These are phyloP conservation scores for Arabidopsis arenosa DNA, from an alignment of 345 rosid species.

Conservation along the genomic window DNA sequence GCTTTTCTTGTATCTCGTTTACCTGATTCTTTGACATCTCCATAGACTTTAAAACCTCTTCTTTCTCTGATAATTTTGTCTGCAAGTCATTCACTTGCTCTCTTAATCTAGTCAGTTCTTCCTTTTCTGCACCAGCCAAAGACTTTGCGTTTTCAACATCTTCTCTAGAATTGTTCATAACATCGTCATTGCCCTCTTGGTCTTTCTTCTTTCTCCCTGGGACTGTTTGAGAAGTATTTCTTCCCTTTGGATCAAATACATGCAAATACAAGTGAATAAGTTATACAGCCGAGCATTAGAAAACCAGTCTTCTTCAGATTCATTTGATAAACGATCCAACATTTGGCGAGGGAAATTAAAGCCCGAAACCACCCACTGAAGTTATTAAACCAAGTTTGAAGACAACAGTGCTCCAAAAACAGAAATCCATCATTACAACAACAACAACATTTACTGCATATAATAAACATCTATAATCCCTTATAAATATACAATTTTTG, in stretches of 20 bases:
- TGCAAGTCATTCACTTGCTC: constrained; percentile 82
- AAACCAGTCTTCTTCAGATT: neutral
- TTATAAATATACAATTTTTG: neutral
- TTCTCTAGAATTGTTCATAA: constrained; percentile 47
- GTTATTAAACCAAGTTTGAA: constrained; percentile 24
- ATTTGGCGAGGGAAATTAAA: constrained; percentile 26
- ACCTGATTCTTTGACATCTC: constrained; percentile 63
- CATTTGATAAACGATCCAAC: neutral
- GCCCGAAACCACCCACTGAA: constrained; percentile 1
- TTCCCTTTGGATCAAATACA: constrained; percentile 65
- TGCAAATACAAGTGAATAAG: constrained; percentile 28
- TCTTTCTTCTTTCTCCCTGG: constrained; percentile 73
- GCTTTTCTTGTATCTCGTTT: constrained; percentile 52
- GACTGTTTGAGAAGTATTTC: constrained; percentile 63
- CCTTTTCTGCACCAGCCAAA: constrained; percentile 56
- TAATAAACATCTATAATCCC: neutral
- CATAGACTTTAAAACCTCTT: constrained; percentile 76
- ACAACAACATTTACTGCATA: constrained; percentile 21
- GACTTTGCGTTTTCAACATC: constrained; percentile 61
- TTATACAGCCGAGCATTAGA: neutral
- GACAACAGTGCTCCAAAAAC: constrained; percentile 21
- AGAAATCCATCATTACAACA: constrained; percentile 15
- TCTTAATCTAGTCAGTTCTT: constrained; percentile 65
- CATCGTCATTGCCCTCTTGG: constrained; percentile 54
- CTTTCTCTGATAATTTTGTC: constrained; percentile 72